A percentile compares a stretch with the other conserved stretches of the same genome.
These are phyloP conservation scores for Hemileccinum impolitum DNA, from an alignment of 768 basidiomycete species.

Conservation along the genomic window DNA sequence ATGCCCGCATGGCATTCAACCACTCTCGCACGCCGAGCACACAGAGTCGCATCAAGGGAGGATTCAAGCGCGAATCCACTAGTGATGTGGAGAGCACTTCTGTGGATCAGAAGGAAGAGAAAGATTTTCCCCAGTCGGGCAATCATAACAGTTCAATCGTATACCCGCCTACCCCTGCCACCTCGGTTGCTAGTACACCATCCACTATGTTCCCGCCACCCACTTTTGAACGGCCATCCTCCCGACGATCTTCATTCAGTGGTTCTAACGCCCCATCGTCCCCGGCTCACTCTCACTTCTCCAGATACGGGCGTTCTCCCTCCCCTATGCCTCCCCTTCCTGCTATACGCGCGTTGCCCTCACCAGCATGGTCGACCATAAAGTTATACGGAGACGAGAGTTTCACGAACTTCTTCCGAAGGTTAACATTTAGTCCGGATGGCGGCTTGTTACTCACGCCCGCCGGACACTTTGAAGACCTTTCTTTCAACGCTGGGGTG, in stretches of 20 bases:
- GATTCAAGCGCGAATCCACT: conserved; percentile 67
- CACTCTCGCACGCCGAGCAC: conserved; percentile 70
- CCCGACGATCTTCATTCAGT: conserved; percentile 63
- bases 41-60: conserved; percentile 51
- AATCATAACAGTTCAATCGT: conserved; percentile 28
- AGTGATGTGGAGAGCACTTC: conserved; percentile 73
- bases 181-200: conserved; percentile 66
- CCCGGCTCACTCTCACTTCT: conserved; percentile 52
- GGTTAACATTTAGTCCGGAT: conserved; percentile 92
- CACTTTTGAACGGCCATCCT: conserved; percentile 63
- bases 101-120: conserved; percentile 53
- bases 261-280: conserved; percentile 79
- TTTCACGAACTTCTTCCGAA: conserved; percentile 92
- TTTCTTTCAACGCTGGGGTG: conserved; percentile 45
- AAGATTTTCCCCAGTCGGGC: conserved; percentile 27
- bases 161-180: conserved; percentile 58
- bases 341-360: conserved; percentile 74
- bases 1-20: conserved; percentile 65
- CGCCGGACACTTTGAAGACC: conserved; percentile 96
- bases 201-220: conserved; percentile 44
- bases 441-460: conserved; percentile 92
- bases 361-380: conserved; percentile 62
- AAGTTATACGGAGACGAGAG: conserved; percentile 94
- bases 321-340: conserved; percentile 92
- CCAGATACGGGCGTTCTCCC: conserved; percentile 75